Base-by-base conservation (phyloP, 345 rosid species). In the Isatis tinctoria region DNA sequence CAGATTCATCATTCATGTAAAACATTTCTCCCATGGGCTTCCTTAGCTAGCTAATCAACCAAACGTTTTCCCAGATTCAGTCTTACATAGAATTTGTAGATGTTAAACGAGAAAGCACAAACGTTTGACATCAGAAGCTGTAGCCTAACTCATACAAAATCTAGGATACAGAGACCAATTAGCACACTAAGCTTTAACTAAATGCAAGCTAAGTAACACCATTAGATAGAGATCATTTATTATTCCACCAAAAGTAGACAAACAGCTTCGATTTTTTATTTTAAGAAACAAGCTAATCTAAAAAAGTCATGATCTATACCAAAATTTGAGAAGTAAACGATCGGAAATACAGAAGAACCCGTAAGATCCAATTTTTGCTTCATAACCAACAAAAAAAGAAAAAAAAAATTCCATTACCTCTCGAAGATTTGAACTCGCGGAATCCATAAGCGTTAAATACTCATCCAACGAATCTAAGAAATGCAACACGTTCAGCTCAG, bases 381-480 rank as follows among this genome's bases (percentile, higher is more conserved):
- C 2, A 27, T 10, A 30, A 6, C 12, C 17, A 6, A 4, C 8
- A 14, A 3, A 3, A 41, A 0, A 16, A 44, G 6, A 0, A 14
- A 28, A 8, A 28, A 45, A 2, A 2, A 22, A 2, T 17, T 5
- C 3, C 14, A 6, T 74, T 71, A 92, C 99, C 97, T 90, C 88
- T 49, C 97, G 85, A 61, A 95, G 96, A 18, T 83, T 78, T 2
- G 88, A 84, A 75, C 85, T 88, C 60, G 88, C 32, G 70, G 92
- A 88, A 71, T 85, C 91, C 72, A 81, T 59, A 3, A 86, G 85
- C 24, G 81, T 75, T 22, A 88, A 64, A 70, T 95, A 95, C 26
- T 59, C 70, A 49, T 95, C 99, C 68, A 83, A 12, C 18, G 97
- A 95, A 86, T 95, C 99, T 63, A 88, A 80, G 70, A 95, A 88